Evolutionary conservation across 164 flowering plant genomes (phyloP).

Genomic region (Chloranthus sessilifolius): DNA sequence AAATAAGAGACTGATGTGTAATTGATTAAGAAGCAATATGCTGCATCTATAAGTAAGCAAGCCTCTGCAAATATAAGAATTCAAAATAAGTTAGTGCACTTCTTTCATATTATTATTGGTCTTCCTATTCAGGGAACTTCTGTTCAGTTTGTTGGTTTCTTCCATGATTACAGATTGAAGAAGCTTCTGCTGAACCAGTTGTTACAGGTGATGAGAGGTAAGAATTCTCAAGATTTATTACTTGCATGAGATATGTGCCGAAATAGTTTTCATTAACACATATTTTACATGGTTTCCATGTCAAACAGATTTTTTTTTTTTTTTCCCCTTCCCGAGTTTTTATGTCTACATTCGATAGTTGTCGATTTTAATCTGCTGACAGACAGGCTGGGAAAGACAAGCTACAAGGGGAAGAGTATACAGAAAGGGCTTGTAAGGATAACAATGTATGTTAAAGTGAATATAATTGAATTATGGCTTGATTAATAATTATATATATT

Average conservation of each 20-base stretch:
- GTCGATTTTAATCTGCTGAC: slow-evolving; percentile 30
- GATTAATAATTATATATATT: not conserved
- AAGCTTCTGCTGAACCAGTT: slow-evolving; percentile 12
- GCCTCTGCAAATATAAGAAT: no score
- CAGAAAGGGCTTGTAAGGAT: slow-evolving; percentile 9
- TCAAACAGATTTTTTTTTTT: no score
- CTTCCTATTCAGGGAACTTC: not conserved
- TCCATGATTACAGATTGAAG: slow-evolving; percentile 26
- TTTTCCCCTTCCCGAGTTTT: not conserved
- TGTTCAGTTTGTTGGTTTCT: slow-evolving; percentile 2
- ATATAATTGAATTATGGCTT: slow-evolving; percentile 7
- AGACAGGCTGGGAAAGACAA: slow-evolving; percentile 38
- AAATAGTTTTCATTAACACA: no score
- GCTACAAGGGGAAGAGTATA: slow-evolving; percentile 20
- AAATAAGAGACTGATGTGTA: no score
- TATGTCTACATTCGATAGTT: slow-evolving; percentile 16
- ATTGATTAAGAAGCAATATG: no score
- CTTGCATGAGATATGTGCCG: not conserved
- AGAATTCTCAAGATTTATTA: not conserved
- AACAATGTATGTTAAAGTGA: slow-evolving; percentile 29
- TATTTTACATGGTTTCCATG: no score
- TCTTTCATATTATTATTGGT: no score
- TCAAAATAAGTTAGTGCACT: no score
- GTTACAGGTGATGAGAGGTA: slow-evolving; percentile 25
- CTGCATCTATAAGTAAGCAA: no score